Evolutionary conservation across 805 yeast species (phyloP).

Genomic region (Schizosaccharomyces cryophilus): DNA sequence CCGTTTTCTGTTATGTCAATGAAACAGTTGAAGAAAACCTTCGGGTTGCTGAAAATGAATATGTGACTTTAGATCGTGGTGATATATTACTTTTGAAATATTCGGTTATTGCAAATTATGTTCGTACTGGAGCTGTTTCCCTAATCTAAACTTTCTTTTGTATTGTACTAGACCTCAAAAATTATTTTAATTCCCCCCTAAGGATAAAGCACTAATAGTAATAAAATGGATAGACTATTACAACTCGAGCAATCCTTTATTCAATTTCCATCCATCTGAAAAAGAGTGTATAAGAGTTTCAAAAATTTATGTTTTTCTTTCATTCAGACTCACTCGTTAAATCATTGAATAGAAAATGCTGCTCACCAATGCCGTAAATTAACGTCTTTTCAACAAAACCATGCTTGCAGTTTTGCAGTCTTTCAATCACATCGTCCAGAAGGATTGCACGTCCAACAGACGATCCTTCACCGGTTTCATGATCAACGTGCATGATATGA

Average conservation of each 20-base stretch:
- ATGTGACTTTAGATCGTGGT: not conserved
- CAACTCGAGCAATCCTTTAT: not conserved
- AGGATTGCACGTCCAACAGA: conserved; percentile 66
- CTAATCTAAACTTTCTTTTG: not conserved
- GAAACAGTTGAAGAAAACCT: conserved; percentile 11
- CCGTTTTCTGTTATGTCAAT: conserved; percentile 49
- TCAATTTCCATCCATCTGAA: not conserved
- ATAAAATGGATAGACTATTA: too few species aligned
- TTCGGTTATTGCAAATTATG: not conserved
- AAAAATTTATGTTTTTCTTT: not conserved
- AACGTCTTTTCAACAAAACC: conserved; percentile 37
- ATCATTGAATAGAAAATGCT: conserved; percentile 30
- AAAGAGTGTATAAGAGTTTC: not conserved
- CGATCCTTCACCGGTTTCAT: conserved; percentile 38
- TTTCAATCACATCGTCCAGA: conserved; percentile 60
- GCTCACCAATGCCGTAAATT: conserved; percentile 47
- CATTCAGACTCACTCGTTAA: not conserved
- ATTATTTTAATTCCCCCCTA: too few species aligned
- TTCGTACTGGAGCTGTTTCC: not conserved
- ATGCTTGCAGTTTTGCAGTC: conserved; percentile 24
- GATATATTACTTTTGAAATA: not conserved
- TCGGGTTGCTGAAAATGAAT: not conserved
- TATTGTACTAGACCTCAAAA: too few species aligned
- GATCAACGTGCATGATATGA: conserved; percentile 56
- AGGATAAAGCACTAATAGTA: too few species aligned